Evolutionary conservation across 1,284 basidiomycete species (phyloP).

Genomic region (Austropuccinia psidii): DNA sequence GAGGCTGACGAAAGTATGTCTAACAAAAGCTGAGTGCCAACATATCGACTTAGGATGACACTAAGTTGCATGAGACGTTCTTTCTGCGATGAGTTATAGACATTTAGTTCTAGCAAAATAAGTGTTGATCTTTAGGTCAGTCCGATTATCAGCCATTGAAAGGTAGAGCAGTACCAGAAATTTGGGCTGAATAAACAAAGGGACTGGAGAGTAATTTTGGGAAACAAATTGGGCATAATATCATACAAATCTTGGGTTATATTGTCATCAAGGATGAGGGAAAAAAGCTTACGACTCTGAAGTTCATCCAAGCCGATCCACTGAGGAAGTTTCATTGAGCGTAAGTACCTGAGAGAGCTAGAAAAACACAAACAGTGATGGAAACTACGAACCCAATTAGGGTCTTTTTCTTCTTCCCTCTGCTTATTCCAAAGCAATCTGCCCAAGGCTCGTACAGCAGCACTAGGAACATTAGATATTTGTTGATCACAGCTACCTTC

Average conservation of each 20-base stretch:
- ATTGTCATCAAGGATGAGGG: no score
- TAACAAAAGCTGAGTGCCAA: conserved; percentile 18
- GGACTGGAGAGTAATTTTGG: no score
- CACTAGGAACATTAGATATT: conserved; percentile 53
- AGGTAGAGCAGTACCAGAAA: background rate
- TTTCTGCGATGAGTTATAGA: conserved; percentile 2
- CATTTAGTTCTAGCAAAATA: conserved; percentile 15
- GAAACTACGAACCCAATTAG: conserved; percentile 57
- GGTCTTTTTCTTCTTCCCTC: conserved; percentile 53
- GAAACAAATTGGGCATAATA: no score
- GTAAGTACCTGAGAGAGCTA: background rate
- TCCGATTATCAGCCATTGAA: background rate
- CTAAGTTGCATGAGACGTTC: conserved; percentile 27
- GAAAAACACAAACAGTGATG: background rate
- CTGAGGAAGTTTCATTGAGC: conserved; percentile 11
- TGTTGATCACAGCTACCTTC: conserved; percentile 6
- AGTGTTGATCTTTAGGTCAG: background rate
- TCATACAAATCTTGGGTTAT: no score
- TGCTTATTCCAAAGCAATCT: conserved; percentile 47
- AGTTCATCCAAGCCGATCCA: conserved; percentile 30
- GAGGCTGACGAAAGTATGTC: conserved; percentile 19
- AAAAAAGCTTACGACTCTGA: conserved; percentile 12
- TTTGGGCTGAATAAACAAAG: no score
- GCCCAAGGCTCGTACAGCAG: conserved; percentile 58
- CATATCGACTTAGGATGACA: conserved; percentile 24